Percentiles rank a stretch among this genome's conserved stretches.
Conservation (phyloP, 2,329 filamentous ascomycete genomes). For the Dactylellina drechsleri region DNA sequence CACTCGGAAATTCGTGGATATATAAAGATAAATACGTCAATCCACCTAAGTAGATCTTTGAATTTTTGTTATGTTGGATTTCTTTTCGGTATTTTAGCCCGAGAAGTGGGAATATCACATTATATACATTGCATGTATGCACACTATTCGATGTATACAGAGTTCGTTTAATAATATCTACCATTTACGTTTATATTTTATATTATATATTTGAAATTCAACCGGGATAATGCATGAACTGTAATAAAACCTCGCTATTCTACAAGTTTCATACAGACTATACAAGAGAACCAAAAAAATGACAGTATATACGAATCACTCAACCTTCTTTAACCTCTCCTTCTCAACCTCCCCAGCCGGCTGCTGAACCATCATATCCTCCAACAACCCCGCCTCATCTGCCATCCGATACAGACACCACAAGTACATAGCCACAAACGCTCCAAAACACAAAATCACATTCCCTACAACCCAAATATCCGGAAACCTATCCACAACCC, state of each 20-base stretch:
- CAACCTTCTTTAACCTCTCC: slow-evolving; percentile 49
- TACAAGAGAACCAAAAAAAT: background rate
- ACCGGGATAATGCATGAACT: no score
- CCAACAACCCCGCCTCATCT: slow-evolving; percentile 58
- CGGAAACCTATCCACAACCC: slow-evolving; percentile 79
- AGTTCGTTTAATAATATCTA: no score
- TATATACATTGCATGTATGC: no score
- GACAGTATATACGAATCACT: slow-evolving; percentile 5
- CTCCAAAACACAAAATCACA: slow-evolving; percentile 83
- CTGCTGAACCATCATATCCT: slow-evolving; percentile 9
- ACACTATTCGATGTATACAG: no score
- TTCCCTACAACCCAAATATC: slow-evolving; percentile 96
- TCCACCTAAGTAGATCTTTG: slow-evolving; percentile 62
- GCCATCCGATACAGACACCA: slow-evolving; percentile 81
- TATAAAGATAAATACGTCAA: slow-evolving; percentile 93
- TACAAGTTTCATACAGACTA: background rate
- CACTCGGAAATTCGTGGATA: slow-evolving; percentile 95
- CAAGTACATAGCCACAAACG: slow-evolving; percentile 86
- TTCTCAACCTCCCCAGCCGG: slow-evolving; percentile 31
- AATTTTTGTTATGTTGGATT: background rate
- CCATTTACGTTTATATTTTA: no score
- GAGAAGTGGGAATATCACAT: no score
- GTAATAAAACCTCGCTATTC: no score
- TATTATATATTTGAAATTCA: no score
- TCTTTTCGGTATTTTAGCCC: no score